These are phyloP conservation scores for Juncus effusus DNA, from an alignment of 176 grass and related monocot species.

Conservation along the genomic window DNA sequence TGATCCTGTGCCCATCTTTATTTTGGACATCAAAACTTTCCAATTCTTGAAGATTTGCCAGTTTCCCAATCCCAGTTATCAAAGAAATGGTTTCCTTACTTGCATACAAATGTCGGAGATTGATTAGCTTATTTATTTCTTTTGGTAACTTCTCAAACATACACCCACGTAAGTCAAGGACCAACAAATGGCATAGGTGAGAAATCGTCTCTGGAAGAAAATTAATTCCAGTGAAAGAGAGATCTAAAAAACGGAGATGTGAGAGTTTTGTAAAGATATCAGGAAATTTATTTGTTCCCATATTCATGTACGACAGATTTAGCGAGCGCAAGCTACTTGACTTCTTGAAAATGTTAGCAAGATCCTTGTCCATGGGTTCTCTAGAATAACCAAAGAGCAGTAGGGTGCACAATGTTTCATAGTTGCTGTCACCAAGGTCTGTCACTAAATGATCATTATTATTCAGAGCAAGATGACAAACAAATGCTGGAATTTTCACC, in stretches of 20 bases:
- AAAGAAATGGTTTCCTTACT: constrained; percentile 21
- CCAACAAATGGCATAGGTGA: constrained; percentile 26
- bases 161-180: constrained; percentile 30
- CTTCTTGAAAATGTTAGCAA: constrained; percentile 25
- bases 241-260: constrained; percentile 32
- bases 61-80: constrained; percentile 34
- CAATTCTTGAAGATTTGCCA: constrained; percentile 28
- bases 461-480: constrained; percentile 24
- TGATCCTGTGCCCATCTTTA: constrained; percentile 29
- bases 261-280: neutral
- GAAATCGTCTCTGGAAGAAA: constrained; percentile 22
- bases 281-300: constrained; percentile 8
- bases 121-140: constrained; percentile 29
- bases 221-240: constrained; percentile 27
- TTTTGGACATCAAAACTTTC: constrained; percentile 30
- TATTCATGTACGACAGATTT: constrained; percentile 21
- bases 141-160: constrained; percentile 22
- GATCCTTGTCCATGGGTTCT: neutral
- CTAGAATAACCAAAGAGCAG: constrained; percentile 34
- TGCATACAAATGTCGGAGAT: constrained; percentile 30
- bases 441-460: neutral
- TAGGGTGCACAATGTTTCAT: constrained; percentile 14
- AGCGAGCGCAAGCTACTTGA: constrained; percentile 15
- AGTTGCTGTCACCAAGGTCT: neutral
- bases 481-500: neutral